Percentiles rank a stretch among this genome's conserved stretches.
Evolutionary conservation across 208 protist species (phyloP).

Genomic region (Acanthamoeba sp.): DNA sequence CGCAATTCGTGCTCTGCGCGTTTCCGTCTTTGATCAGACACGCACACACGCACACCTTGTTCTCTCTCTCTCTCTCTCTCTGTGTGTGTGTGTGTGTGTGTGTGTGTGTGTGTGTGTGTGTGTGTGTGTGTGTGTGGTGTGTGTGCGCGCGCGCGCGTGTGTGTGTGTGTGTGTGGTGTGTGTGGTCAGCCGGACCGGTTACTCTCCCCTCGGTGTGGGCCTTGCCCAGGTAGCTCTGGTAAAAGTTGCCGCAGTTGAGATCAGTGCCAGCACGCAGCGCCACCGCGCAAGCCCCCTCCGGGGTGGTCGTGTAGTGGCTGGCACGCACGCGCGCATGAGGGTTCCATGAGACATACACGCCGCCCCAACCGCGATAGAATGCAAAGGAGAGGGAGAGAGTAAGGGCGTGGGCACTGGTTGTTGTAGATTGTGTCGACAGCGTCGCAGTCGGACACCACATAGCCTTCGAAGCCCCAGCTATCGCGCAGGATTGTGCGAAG

Average conservation of each 20-base stretch:
- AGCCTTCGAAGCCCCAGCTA: conserved; percentile 73
- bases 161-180: neutral
- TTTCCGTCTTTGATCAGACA: too few species aligned
- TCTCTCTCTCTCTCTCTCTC: too few species aligned
- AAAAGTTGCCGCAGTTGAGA: conserved; percentile 74
- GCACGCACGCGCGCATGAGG: too few species aligned
- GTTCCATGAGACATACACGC: too few species aligned
- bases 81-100: too few species aligned
- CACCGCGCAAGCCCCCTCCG: conserved; percentile 8
- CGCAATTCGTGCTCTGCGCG: conserved; percentile 29
- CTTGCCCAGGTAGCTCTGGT: conserved; percentile 17
- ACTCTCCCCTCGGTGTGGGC: neutral
- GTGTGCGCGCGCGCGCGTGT: neutral
- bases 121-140: too few species aligned
- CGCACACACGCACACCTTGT: too few species aligned
- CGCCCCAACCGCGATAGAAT: too few species aligned
- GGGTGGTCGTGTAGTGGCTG: neutral
- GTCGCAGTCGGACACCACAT: conserved; percentile 75
- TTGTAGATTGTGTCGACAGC: conserved; percentile 75
- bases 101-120: too few species aligned
- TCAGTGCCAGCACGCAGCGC: conserved; percentile 75
- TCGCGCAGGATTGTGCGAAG: conserved; percentile 51
- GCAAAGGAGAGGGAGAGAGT: too few species aligned
- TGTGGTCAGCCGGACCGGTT: neutral
- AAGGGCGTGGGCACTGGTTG: conserved; percentile 25